Evolutionary conservation across 2,329 filamentous ascomycete species (phyloP).

Genomic region (Hypoxylon sp.): DNA sequence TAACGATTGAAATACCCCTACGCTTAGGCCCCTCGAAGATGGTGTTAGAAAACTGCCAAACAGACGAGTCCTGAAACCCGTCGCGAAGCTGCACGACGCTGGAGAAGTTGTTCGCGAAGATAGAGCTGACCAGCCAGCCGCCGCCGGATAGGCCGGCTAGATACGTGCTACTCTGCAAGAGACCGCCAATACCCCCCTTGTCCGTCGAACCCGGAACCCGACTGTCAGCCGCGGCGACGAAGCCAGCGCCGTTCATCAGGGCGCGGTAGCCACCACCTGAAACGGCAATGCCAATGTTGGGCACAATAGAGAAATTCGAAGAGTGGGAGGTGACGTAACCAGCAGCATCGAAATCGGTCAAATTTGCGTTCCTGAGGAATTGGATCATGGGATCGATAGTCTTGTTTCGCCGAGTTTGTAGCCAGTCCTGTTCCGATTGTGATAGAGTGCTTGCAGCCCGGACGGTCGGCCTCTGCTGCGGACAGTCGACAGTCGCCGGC

Average conservation of each 20-base stretch:
- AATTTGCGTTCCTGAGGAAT: constrained; percentile 79
- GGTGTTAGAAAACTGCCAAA: constrained; percentile 58
- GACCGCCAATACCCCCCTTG: constrained; percentile 74
- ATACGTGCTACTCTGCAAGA: constrained; percentile 80
- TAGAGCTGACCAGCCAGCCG: constrained; percentile 80
- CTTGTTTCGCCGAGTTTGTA: constrained; percentile 77
- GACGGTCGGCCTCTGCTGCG: constrained; percentile 76
- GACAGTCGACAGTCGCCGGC: constrained; percentile 78
- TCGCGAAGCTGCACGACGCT: constrained; percentile 63
- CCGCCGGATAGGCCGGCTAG: constrained; percentile 81
- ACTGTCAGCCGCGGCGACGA: constrained; percentile 76
- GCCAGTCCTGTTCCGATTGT: constrained; percentile 79
- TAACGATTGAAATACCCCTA: constrained; percentile 48
- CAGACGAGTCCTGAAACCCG: constrained; percentile 49
- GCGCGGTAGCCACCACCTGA: constrained; percentile 82
- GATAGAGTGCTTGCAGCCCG: constrained; percentile 76
- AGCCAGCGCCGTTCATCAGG: constrained; percentile 78
- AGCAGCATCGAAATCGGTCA: constrained; percentile 73
- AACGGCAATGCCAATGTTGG: constrained; percentile 73
- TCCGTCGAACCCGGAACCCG: constrained; percentile 72
- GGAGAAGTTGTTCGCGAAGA: constrained; percentile 83
- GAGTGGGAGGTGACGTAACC: constrained; percentile 76
- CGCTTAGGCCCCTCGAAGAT: constrained; percentile 56
- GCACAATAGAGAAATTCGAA: constrained; percentile 72
- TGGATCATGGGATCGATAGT: constrained; percentile 82